Percentiles rank a stretch among this genome's conserved stretches.
phyloP scores from a whole-genome alignment of 169 alveolate genomes.

The Plasmodium yoelii region DNA sequence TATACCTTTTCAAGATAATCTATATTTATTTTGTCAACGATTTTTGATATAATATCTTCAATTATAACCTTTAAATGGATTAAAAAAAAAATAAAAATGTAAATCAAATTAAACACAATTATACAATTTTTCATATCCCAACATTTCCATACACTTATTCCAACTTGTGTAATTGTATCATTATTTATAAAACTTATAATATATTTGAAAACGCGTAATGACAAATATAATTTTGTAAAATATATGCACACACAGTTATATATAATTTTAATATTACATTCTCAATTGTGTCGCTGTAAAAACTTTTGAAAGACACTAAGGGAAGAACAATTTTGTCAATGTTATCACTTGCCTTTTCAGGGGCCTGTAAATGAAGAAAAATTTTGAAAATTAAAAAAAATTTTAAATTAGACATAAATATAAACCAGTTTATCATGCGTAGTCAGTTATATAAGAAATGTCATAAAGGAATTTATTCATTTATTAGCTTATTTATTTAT shows the following conservation, averaged over 20 bases:
- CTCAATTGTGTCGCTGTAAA: conserved; percentile 40
- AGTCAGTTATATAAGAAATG: background rate
- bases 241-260: background rate
- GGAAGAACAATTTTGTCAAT: conserved; percentile 71
- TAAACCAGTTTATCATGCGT: background rate
- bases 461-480: too few relatives aligned
- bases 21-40: conserved; percentile 56
- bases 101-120: background rate
- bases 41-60: conserved; percentile 52
- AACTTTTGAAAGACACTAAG: conserved; percentile 41
- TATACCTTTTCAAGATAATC: conserved; percentile 58
- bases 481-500: too few relatives aligned
- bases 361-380: conserved; percentile 1
- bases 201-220: background rate
- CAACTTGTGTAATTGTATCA: too few relatives aligned
- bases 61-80: conserved; percentile 14
- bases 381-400: background rate
- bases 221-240: background rate
- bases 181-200: background rate
- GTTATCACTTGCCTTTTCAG: conserved; percentile 71
- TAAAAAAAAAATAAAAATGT: background rate
- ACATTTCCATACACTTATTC: background rate
- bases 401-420: background rate
- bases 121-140: background rate
- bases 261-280: conserved; percentile 7